Base-by-base conservation (phyloP, 345 rosid genomes). In the Anacardium occidentale region DNA sequence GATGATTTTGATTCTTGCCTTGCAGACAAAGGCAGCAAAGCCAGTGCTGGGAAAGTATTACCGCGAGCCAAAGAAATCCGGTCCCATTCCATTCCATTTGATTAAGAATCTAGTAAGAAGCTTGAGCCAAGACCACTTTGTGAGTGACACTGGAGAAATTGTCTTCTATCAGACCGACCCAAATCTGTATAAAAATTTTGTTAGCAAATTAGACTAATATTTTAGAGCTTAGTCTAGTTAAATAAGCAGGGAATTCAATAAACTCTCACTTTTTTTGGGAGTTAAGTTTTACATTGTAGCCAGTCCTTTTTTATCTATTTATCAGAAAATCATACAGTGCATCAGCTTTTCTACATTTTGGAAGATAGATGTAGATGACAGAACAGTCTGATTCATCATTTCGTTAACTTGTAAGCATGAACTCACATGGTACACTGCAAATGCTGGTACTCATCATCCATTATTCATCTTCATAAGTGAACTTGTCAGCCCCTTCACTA, bases 41-140 rank as follows among this genome's bases (percentile, higher is more conserved):
- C 82, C 83, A 6, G 93, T 93, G 78, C 75, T 93, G 15, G 98
- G 94, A 48, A 88, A 87, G 69, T 93, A 93, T 78, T 93, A 93
- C 68, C 81, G 97, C 10, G 92, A 91, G 72, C 98, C 98, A 3
- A 70, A 79, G 71, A 89, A 78, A 74, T 91, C 94, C 2, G 93
- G 91, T 56, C 84, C 83, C 22, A 62, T 93, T 73, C 98, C 98
- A 10, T 65, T 78, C n/a, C 91, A 91, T 74, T 77, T 93, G 69
- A 64, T 91, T 50, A 79, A 83, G 29, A 83, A 72, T 80, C 82
- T 91, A 15, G 75, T 83, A 1, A 81, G 76, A 48, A 90, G 95
- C 86, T 37, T 90, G 45, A 75, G 68, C 58, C 79, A 86, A 77
- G 96, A 92, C 69, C 96, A 89, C 81, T 92, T 81, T 52, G 96